A percentile compares a stretch with the other conserved stretches of the same genome.
Evolutionary conservation across 495 filamentous ascomycete genomes (phyloP).

Genomic region (Usnea hakonensis): DNA sequence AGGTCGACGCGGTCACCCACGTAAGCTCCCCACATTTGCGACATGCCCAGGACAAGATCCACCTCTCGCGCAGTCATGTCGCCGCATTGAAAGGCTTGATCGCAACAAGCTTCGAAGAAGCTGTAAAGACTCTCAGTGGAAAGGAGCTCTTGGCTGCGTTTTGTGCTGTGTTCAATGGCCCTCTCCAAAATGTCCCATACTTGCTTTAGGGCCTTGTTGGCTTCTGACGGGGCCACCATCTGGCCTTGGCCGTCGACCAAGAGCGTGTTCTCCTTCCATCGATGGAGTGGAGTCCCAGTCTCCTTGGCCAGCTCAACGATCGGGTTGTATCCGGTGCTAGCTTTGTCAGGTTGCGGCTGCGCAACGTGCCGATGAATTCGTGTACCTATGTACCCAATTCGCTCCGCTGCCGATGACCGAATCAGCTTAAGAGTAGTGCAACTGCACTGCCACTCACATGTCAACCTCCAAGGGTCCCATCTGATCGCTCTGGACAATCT

Average conservation of each 20-base stretch:
- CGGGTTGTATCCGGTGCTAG: constrained; percentile 70
- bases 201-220: constrained; percentile 30
- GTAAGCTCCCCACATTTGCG: constrained; percentile 79
- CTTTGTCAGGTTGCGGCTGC: neutral
- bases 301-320: constrained; percentile 67
- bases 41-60: constrained; percentile 51
- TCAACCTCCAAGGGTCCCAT: constrained; percentile 17
- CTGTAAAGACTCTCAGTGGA: constrained; percentile 60
- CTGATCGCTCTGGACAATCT: constrained; percentile 16
- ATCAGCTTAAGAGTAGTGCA: neutral
- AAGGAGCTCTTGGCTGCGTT: constrained; percentile 53
- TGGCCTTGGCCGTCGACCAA: constrained; percentile 8
- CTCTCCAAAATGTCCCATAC: constrained; percentile 72
- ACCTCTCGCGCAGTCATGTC: constrained; percentile 30
- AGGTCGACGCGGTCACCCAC: constrained; percentile 67
- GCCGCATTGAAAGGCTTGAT: constrained; percentile 38
- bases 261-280: constrained; percentile 14
- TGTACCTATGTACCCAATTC: constrained; percentile 74
- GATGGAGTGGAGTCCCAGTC: constrained; percentile 46
- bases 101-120: constrained; percentile 59
- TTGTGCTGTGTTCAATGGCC: constrained; percentile 71
- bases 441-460: constrained; percentile 5
- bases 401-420: constrained; percentile 52
- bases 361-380: neutral
- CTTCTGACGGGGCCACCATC: neutral